These are phyloP conservation scores for Margaritispora aquatica DNA, from an alignment of 495 filamentous ascomycete species.

Conservation along the genomic window DNA sequence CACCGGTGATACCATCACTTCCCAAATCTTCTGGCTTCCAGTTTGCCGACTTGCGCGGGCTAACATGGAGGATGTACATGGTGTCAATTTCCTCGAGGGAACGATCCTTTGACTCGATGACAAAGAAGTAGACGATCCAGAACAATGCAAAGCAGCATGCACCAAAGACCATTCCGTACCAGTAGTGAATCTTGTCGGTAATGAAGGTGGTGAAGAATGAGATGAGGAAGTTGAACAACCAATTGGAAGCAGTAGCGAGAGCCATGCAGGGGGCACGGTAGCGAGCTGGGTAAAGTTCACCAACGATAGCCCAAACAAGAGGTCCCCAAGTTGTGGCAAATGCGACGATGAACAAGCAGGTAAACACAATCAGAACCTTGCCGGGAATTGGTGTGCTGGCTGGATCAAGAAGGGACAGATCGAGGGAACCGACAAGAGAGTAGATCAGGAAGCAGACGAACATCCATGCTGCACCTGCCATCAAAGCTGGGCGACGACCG, in stretches of 20 bases:
- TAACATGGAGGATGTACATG: conserved; percentile 63
- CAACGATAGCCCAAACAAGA: conserved; percentile 68
- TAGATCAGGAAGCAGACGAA: conserved; percentile 56
- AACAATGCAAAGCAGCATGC: conserved; percentile 62
- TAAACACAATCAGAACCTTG: conserved; percentile 66
- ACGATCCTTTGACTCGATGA: conserved; percentile 51
- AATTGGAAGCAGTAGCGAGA: conserved; percentile 69
- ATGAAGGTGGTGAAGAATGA: conserved; percentile 81
- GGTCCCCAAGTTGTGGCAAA: conserved; percentile 74
- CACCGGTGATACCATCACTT: not conserved
- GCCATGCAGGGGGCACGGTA: conserved; percentile 68
- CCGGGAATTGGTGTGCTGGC: conserved; percentile 46
- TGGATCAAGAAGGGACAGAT: conserved; percentile 39
- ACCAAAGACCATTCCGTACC: conserved; percentile 81
- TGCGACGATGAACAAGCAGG: conserved; percentile 59
- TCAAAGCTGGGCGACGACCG: conserved; percentile 61
- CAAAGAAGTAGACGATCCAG: conserved; percentile 73
- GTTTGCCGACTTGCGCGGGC: conserved; percentile 56
- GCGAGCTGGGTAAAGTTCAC: conserved; percentile 69
- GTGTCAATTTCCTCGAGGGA: conserved; percentile 59
- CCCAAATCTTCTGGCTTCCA: conserved; percentile 41
- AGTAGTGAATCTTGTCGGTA: conserved; percentile 65
- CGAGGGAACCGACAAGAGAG: conserved; percentile 60
- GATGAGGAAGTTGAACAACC: conserved; percentile 72
- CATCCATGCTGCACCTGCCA: conserved; percentile 63